Conservation (phyloP, 1,139 yeast genomes). For the Candida sojae region DNA sequence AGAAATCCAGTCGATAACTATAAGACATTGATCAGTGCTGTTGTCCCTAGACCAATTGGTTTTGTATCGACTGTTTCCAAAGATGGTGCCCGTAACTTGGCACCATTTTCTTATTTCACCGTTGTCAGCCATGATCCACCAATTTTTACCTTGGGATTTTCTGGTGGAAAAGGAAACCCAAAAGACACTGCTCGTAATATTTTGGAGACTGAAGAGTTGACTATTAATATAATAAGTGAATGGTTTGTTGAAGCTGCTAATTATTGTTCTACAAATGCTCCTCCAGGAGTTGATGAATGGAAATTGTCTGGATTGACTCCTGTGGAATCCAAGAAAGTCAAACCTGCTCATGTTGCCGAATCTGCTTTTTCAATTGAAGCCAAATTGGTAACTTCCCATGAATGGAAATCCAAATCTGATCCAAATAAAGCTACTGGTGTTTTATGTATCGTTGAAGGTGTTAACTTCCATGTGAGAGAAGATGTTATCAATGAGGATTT, state of each 20-base stretch:
- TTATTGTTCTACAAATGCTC: conserved; percentile 48
- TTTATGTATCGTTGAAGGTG: conserved; percentile 52
- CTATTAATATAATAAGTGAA: conserved; percentile 62
- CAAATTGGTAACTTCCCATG: conserved; percentile 45
- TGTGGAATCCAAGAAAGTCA: conserved; percentile 42
- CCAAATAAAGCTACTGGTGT: conserved; percentile 42
- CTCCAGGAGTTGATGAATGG: conserved; percentile 57
- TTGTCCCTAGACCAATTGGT: conserved; percentile 63
- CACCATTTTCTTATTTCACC: conserved; percentile 61
- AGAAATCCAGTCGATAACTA: conserved; percentile 50
- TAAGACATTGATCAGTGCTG: conserved; percentile 48
- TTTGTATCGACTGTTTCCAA: conserved; percentile 49
- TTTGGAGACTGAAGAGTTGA: conserved; percentile 52
- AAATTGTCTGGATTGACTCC: conserved; percentile 56
- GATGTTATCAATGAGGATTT: conserved; percentile 48
- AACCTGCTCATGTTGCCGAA: conserved; percentile 60
- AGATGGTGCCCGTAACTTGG: conserved; percentile 50
- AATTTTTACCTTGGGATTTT: conserved; percentile 52
- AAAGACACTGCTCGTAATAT: conserved; percentile 56
- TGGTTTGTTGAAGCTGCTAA: conserved; percentile 70
- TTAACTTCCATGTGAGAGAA: conserved; percentile 58
- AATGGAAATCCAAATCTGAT: conserved; percentile 43
- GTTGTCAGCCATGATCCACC: conserved; percentile 59
- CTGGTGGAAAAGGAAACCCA: conserved; percentile 34
- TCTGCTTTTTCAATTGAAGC: conserved; percentile 63